Conservation (phyloP, 805 yeast genomes). For the Candida qinlingensis region DNA sequence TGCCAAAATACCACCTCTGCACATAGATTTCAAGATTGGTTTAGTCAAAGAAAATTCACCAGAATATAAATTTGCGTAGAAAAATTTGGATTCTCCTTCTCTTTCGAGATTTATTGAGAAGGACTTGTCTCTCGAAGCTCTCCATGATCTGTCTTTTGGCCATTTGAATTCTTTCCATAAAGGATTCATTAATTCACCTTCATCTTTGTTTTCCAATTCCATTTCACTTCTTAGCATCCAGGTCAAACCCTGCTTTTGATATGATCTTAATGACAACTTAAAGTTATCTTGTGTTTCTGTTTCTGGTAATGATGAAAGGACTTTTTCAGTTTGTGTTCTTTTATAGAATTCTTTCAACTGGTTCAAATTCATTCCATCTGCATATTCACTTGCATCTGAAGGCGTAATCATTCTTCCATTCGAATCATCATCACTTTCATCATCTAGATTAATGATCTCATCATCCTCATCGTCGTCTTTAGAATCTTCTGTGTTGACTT, state of each 20-base stretch:
- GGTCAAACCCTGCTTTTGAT: constrained; percentile 79
- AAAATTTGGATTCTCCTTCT: constrained; percentile 26
- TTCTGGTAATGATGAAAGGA: constrained; percentile 53
- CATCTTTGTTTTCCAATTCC: constrained; percentile 38
- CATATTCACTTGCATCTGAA: constrained; percentile 4
- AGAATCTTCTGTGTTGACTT: constrained; percentile 15
- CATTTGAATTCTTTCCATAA: constrained; percentile 76
- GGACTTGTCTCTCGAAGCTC: constrained; percentile 23
- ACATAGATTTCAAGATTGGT: constrained; percentile 57
- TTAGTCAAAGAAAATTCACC: constrained; percentile 70
- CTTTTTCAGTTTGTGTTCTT: constrained; percentile 61
- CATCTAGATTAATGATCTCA: constrained; percentile 31
- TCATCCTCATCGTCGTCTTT: constrained; percentile 14
- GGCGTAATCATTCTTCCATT: constrained; percentile 2
- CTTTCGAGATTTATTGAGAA: constrained; percentile 10
- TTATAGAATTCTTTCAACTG: constrained; percentile 73
- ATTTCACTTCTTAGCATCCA: constrained; percentile 87
- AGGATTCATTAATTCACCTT: constrained; percentile 66
- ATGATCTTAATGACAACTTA: constrained; percentile 55
- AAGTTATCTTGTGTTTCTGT: constrained; percentile 49
- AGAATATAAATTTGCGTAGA: constrained; percentile 73
- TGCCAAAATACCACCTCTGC: constrained; percentile 83
- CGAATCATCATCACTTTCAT: constrained; percentile 35
- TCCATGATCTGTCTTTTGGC: constrained; percentile 52
- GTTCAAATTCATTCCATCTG: constrained; percentile 51